A percentile compares a stretch with the other conserved stretches of the same genome.
Conservation (phyloP, 441 rosid species). For the Euphorbia schlechtendalii region DNA sequence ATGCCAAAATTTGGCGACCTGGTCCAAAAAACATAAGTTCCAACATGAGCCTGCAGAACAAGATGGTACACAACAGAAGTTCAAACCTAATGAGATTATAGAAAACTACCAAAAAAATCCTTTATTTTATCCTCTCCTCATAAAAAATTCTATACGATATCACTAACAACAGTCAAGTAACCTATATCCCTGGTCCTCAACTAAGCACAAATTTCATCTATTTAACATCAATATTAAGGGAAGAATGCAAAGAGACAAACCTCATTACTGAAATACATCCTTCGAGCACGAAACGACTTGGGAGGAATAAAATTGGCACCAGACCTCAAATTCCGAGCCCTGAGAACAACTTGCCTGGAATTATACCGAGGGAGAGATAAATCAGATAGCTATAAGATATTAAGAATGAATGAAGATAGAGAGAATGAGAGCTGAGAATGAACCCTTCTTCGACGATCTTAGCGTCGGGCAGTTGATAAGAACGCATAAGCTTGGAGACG, state of each 20-base stretch:
- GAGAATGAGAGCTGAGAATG: constrained; percentile 6
- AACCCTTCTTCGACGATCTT: constrained; percentile 87
- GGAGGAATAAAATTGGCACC: constrained; percentile 83
- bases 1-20: too few relatives aligned
- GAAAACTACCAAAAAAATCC: neutral
- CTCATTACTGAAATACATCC: constrained; percentile 78
- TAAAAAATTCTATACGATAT: neutral
- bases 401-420: too few relatives aligned
- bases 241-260: constrained; percentile 30
- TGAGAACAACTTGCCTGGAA: constrained; percentile 67
- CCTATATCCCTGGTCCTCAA: neutral
- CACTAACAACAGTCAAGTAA: neutral
- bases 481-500: constrained; percentile 74
- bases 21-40: too few relatives aligned
- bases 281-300: constrained; percentile 81
- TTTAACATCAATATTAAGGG: neutral
- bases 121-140: too few relatives aligned
- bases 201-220: neutral
- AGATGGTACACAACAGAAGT: neutral
- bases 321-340: constrained; percentile 84
- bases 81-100: neutral
- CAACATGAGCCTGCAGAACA: neutral
- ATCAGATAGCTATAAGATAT: too few relatives aligned
- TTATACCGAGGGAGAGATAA: neutral
- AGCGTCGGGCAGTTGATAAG: constrained; percentile 65